Conservation (phyloP, 352 stramenopile genomes). For the Pythium utonaiense region DNA sequence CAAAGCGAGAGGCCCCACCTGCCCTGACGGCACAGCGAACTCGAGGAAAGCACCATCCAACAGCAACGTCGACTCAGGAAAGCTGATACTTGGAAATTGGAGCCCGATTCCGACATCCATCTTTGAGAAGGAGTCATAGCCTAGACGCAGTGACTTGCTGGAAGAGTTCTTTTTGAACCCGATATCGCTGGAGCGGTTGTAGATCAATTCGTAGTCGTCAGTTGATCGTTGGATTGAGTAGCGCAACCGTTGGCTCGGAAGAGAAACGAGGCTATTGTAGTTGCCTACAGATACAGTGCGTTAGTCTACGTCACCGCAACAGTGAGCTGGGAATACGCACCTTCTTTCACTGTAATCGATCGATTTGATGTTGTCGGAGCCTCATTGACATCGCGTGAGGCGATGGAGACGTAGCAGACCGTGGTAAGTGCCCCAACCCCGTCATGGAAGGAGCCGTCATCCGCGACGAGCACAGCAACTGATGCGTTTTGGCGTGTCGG, state of each 20-base stretch:
- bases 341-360: slow-evolving; percentile 16
- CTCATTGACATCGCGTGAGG: slow-evolving; percentile 24
- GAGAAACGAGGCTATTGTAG: slow-evolving; percentile 5
- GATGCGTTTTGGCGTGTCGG: slow-evolving; percentile 2
- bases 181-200: slow-evolving; percentile 4
- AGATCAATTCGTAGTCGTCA: slow-evolving; percentile 24
- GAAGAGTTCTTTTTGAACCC: slow-evolving; percentile 14
- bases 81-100: slow-evolving; percentile 16
- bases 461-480: slow-evolving; percentile 21
- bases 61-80: slow-evolving; percentile 29
- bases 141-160: slow-evolving; percentile 25
- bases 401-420: slow-evolving; percentile 19
- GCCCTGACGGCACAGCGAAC: slow-evolving; percentile 37
- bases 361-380: slow-evolving; percentile 18
- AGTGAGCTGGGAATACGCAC: slow-evolving; percentile 7
- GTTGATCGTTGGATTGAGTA: slow-evolving; percentile 14
- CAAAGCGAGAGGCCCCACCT: slow-evolving; percentile 39
- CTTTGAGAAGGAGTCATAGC: slow-evolving; percentile 29
- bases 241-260: slow-evolving; percentile 14
- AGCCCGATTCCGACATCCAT: slow-evolving; percentile 23
- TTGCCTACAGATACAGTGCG: background rate
- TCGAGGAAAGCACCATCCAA: slow-evolving; percentile 27
- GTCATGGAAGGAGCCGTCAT: slow-evolving; percentile 29
- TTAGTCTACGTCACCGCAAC: background rate
- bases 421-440: slow-evolving; percentile 9